A percentile compares a stretch with the other conserved stretches of the same genome.
phyloP scores from a whole-genome alignment of 306 rosid genomes.

The Pachyrhizus erosus region DNA sequence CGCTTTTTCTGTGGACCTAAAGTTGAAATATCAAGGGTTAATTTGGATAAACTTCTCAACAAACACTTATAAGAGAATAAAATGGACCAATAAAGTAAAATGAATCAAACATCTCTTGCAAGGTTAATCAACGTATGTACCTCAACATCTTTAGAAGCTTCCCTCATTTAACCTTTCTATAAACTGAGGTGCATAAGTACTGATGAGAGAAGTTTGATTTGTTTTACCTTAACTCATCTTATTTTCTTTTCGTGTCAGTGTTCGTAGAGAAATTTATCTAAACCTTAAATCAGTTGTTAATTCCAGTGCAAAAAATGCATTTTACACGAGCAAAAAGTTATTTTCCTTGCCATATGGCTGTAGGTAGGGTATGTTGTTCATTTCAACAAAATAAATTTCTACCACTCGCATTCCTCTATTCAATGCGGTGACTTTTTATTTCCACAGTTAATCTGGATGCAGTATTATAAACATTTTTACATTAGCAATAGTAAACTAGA shows the following conservation, averaged over 20 bases:
- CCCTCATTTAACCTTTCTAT: not conserved
- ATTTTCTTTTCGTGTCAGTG: too few relatives aligned
- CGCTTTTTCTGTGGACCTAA: not conserved
- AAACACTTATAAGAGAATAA: not conserved
- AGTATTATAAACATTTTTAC: not conserved
- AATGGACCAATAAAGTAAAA: not conserved
- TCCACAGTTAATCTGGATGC: not conserved
- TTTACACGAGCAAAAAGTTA: not conserved
- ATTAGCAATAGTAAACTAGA: not conserved
- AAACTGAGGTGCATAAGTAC: not conserved
- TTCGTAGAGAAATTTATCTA: not conserved
- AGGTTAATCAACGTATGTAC: not conserved
- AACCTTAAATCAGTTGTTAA: not conserved
- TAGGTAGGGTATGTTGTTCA: not conserved
- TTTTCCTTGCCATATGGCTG: not conserved
- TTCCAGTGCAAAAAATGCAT: not conserved
- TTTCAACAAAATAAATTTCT: not conserved
- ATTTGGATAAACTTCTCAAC: not conserved
- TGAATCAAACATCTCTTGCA: not conserved
- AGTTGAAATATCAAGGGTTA: not conserved
- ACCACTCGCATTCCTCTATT: not conserved
- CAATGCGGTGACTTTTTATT: not conserved
- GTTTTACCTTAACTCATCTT: too few relatives aligned
- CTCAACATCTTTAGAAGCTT: not conserved
- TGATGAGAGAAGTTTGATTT: too few relatives aligned